Conservation (phyloP, 345 rosid species). For the Camelina hispida region DNA sequence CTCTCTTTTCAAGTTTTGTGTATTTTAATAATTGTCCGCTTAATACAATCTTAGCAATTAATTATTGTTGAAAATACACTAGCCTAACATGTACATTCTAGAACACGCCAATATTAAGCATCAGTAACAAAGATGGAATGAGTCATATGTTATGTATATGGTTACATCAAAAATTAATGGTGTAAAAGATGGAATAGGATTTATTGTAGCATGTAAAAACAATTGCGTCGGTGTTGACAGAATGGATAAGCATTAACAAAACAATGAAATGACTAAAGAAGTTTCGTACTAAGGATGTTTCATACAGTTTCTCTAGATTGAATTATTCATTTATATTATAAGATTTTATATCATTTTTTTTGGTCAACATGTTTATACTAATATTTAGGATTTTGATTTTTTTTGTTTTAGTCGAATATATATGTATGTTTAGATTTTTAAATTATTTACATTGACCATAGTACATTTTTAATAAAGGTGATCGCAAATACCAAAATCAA, state of each 20-base stretch:
- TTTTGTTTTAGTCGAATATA: background rate
- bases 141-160: background rate
- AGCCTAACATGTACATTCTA: background rate
- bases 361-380: constrained; percentile 9
- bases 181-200: too few relatives aligned
- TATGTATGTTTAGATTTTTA: background rate
- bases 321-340: background rate
- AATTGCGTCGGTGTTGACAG: background rate
- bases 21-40: background rate
- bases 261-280: too few relatives aligned
- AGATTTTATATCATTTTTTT: background rate
- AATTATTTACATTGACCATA: constrained; percentile 8
- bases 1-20: constrained; percentile 21
- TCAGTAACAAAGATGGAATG: background rate
- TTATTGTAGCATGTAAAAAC: background rate
- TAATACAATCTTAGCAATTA: constrained; percentile 6
- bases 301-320: background rate
- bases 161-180: background rate
- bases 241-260: background rate
- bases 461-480: constrained; percentile 17
- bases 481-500: constrained; percentile 39
- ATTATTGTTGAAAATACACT: background rate
- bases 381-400: background rate
- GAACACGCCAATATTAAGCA: background rate
- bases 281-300: background rate